Conservation (phyloP, 768 basidiomycete genomes). For the Hortiboletus flavorubellus region DNA sequence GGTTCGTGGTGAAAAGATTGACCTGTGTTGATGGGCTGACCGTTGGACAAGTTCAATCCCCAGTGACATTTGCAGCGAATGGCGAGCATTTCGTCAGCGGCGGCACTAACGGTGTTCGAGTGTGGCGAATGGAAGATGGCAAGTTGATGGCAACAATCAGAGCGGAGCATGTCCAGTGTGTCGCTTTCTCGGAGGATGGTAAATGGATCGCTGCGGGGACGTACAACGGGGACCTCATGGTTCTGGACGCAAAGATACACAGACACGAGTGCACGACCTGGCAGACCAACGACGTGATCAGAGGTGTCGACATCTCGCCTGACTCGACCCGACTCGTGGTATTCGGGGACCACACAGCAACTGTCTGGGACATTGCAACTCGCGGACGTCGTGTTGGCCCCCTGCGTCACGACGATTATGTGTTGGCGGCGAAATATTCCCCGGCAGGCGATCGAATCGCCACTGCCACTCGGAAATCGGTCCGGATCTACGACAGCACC, state of each 20-base stretch:
- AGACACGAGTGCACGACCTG: neutral
- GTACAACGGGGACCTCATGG: neutral
- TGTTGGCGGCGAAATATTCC: neutral
- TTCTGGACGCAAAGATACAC: neutral
- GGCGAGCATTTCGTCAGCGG: neutral
- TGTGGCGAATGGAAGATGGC: neutral
- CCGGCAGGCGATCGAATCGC: neutral
- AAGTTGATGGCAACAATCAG: neutral
- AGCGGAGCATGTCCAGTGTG: neutral
- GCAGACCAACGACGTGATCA: neutral
- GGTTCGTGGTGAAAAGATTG: no score
- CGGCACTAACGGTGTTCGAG: neutral
- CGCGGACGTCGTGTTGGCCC: neutral
- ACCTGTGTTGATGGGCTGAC: no score
- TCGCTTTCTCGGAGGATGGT: neutral
- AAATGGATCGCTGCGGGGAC: neutral
- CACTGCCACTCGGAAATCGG: neutral
- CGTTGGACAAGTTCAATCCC: no score
- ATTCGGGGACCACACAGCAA: neutral
- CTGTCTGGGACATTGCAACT: neutral
- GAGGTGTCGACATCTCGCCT: constrained; percentile 2
- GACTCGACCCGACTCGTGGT: neutral
- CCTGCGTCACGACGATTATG: neutral
- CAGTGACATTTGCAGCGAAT: neutral
- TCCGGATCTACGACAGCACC: neutral